These are phyloP conservation scores for Chamaecyparis obtusa DNA, from an alignment of 75 land plant species.

Conservation along the genomic window DNA sequence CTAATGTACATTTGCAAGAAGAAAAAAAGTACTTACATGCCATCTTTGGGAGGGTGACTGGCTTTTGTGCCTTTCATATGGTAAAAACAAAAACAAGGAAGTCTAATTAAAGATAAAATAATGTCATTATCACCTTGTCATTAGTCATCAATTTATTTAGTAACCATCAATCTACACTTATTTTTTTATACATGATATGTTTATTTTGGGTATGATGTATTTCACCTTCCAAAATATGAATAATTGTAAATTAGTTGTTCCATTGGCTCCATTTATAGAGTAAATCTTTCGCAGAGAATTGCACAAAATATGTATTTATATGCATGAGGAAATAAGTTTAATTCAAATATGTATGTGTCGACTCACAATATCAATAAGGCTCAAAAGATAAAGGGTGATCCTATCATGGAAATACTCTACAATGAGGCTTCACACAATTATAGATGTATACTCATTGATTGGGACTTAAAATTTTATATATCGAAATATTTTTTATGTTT, in stretches of 20 bases:
- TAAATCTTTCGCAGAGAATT: neutral
- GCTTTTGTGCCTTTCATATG: neutral
- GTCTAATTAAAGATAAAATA: neutral
- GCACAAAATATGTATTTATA: neutral
- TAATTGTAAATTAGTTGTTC: constrained; percentile 4
- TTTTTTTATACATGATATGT: too few species aligned
- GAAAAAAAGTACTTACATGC: neutral
- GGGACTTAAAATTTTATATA: neutral
- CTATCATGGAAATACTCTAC: neutral
- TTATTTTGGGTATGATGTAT: neutral
- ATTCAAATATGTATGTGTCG: neutral
- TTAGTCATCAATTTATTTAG: neutral
- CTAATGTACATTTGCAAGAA: too few species aligned
- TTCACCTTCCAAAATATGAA: neutral
- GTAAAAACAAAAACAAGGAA: neutral
- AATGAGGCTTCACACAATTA: neutral
- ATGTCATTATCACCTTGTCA: neutral
- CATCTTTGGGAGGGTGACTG: neutral
- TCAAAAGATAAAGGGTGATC: neutral
- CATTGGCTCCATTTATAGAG: neutral
- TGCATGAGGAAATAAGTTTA: neutral
- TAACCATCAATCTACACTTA: too few species aligned
- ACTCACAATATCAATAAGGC: too few species aligned
- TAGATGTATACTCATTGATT: neutral
- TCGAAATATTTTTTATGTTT: neutral